phyloP scores from a whole-genome alignment of 441 rosid genomes.

The Jatropha podagrica region DNA sequence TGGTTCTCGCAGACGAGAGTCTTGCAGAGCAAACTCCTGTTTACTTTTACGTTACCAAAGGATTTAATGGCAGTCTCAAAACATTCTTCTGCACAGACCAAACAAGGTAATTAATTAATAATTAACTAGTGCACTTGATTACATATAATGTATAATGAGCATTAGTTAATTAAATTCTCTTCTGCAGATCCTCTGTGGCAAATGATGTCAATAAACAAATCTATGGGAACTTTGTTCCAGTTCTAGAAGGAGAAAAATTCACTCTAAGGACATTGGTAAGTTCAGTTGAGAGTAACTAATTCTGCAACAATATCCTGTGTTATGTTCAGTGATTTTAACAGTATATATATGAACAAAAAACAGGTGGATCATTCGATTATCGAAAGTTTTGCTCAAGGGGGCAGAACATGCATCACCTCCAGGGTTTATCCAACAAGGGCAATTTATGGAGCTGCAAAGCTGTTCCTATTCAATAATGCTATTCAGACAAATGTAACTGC shows the following conservation, averaged over 20 bases:
- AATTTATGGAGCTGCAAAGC: slow-evolving; percentile 58
- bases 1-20: slow-evolving; percentile 58
- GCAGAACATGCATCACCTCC: slow-evolving; percentile 62
- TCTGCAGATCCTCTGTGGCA: slow-evolving; percentile 57
- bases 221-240: slow-evolving; percentile 62
- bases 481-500: slow-evolving; percentile 57
- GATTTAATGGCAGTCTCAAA: slow-evolving; percentile 38
- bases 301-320: too few species aligned
- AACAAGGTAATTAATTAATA: slow-evolving; percentile 43
- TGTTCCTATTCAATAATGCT: slow-evolving; percentile 79
- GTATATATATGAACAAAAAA: not conserved
- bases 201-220: slow-evolving; percentile 44
- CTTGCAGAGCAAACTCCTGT: slow-evolving; percentile 68
- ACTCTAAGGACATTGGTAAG: slow-evolving; percentile 62
- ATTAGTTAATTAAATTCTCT: not conserved
- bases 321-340: too few species aligned
- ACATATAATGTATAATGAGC: not conserved
- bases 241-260: slow-evolving; percentile 58
- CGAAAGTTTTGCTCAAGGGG: slow-evolving; percentile 79
- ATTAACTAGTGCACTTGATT: not conserved
- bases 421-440: slow-evolving; percentile 76
- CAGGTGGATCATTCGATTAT: slow-evolving; percentile 86
- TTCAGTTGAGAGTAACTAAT: not conserved
- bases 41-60: slow-evolving; percentile 51
- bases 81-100: slow-evolving; percentile 71